Percentiles rank a stretch among this genome's conserved stretches.
phyloP scores from a whole-genome alignment of 2,329 filamentous ascomycete genomes.

The Fusarium sp. region DNA sequence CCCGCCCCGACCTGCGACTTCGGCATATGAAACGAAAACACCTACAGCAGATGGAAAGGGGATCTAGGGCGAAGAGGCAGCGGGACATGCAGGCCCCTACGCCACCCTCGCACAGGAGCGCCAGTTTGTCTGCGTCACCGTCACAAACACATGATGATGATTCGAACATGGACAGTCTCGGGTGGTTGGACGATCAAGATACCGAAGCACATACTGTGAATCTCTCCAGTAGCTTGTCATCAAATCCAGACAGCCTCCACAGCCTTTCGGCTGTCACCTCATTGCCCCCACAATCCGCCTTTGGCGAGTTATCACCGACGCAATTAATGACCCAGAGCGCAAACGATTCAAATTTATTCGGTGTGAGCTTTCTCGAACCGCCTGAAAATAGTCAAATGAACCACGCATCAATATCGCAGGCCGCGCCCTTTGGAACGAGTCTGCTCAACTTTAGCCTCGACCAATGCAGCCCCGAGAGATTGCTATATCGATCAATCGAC shows the following conservation, averaged over 20 bases:
- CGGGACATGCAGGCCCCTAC: constrained; percentile 10
- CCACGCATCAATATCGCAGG: background rate
- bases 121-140: no score
- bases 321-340: no score
- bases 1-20: constrained; percentile 56
- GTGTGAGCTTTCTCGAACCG: constrained; percentile 15
- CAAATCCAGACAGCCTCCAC: no score
- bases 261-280: no score
- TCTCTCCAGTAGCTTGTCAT: no score
- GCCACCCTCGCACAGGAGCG: constrained; percentile 4
- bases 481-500: constrained; percentile 47
- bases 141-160: no score
- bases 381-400: background rate
- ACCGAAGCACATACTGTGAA: no score
- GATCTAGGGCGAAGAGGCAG: background rate
- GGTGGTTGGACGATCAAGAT: no score
- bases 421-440: constrained; percentile 4
- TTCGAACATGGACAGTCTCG: no score
- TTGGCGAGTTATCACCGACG: no score
- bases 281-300: background rate
- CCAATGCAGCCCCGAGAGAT: constrained; percentile 48
- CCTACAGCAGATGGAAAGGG: constrained; percentile 39
- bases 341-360: background rate
- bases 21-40: constrained; percentile 60
- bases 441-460: constrained; percentile 23